phyloP scores from a whole-genome alignment of 352 stramenopile species.

The Phytophthora idaei region DNA sequence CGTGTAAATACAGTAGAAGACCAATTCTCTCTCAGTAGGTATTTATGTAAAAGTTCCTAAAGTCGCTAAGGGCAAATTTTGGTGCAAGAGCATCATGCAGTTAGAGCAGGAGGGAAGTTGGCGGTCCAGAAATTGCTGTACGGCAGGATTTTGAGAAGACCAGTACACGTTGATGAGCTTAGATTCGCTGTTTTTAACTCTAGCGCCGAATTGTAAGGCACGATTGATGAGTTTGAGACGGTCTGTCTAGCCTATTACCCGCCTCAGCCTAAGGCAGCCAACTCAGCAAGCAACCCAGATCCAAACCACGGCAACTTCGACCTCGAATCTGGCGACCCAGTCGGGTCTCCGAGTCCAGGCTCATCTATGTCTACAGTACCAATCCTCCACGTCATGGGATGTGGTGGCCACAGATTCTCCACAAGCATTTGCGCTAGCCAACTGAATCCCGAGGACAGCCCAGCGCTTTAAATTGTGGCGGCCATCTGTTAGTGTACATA shows the following conservation, averaged over 20 bases:
- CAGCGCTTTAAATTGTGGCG: constrained; percentile 7
- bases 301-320: constrained; percentile 12
- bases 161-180: background rate
- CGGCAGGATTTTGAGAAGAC: background rate
- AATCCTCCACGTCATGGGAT: constrained; percentile 26
- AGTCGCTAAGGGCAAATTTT: too few species aligned
- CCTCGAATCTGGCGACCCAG: constrained; percentile 14
- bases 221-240: constrained; percentile 26
- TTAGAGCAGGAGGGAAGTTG: constrained; percentile 1
- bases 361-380: constrained; percentile 20
- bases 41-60: too few species aligned
- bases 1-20: too few species aligned
- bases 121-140: constrained; percentile 17
- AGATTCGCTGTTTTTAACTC: constrained; percentile 1
- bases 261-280: background rate
- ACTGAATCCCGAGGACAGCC: constrained; percentile 21
- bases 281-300: background rate
- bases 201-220: constrained; percentile 3
- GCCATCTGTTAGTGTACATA: constrained; percentile 9
- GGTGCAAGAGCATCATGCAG: background rate
- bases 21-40: too few species aligned
- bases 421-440: constrained; percentile 21
- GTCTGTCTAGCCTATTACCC: constrained; percentile 4
- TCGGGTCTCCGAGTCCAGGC: background rate
- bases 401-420: constrained; percentile 20